Evolutionary conservation across 129 eudicot genomes (phyloP).

Genomic region (Ambrosia trifida): DNA sequence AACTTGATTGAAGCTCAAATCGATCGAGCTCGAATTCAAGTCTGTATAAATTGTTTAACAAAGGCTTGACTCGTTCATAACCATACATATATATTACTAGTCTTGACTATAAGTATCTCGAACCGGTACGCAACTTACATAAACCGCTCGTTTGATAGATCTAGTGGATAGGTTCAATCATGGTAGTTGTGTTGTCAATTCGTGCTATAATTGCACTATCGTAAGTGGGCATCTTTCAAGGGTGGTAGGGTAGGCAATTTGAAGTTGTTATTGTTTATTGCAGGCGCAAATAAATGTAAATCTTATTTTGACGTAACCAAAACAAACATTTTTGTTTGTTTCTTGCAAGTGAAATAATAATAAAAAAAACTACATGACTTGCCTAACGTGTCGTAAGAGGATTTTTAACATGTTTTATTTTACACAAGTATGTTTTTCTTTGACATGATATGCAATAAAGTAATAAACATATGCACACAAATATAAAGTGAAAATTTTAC

Average conservation of each 20-base stretch:
- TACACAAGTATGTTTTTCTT: too few species aligned
- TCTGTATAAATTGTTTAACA: neutral
- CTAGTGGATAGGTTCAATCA: neutral
- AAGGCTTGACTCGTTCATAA: neutral
- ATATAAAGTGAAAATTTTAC: too few species aligned
- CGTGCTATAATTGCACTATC: neutral
- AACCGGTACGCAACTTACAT: neutral
- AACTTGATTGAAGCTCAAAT: neutral
- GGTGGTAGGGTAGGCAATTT: neutral
- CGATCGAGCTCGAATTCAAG: neutral
- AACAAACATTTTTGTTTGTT: too few species aligned
- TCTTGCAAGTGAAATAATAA: too few species aligned
- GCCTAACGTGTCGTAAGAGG: too few species aligned
- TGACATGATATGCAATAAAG: neutral
- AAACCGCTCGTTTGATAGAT: neutral
- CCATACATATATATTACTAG: neutral
- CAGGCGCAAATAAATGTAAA: too few species aligned
- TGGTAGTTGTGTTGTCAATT: neutral
- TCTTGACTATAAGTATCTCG: neutral
- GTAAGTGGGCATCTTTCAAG: constrained; percentile 5
- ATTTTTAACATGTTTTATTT: too few species aligned
- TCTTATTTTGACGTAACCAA: too few species aligned
- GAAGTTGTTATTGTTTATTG: too few species aligned
- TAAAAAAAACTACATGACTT: too few species aligned
- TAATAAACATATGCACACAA: too few species aligned